These are phyloP conservation scores for Capsicum chinense DNA, from an alignment of 257 asterid species.

Conservation along the genomic window DNA sequence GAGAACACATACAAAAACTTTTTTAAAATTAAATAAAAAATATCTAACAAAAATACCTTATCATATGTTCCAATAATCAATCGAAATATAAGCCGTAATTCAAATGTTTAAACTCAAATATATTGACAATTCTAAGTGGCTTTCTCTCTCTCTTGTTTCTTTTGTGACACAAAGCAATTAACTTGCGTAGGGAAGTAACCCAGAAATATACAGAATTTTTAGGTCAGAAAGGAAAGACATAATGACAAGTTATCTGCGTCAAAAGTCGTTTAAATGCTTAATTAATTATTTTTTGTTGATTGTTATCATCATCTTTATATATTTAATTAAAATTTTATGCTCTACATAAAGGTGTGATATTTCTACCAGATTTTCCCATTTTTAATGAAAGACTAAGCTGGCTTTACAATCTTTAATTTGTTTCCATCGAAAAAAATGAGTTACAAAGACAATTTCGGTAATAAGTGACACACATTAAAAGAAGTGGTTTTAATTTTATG, in stretches of 20 bases:
- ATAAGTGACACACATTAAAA: not conserved
- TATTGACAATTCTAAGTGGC: not conserved
- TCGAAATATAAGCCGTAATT: not conserved
- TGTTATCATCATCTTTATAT: not conserved
- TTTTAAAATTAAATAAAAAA: not conserved
- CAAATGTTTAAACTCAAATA: not conserved
- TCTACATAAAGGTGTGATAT: not conserved
- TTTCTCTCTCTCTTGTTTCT: not conserved
- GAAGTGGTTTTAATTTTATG: not conserved
- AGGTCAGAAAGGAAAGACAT: slow-evolving; percentile 10
- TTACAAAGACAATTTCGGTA: not conserved
- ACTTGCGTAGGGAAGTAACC: slow-evolving; percentile 28
- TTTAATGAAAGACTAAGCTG: not conserved
- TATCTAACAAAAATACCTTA: not conserved
- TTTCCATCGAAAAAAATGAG: not conserved
- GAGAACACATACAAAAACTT: not conserved
- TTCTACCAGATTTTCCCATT: not conserved
- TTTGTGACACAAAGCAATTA: not conserved
- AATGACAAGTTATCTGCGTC: not conserved
- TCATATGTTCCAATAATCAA: not conserved
- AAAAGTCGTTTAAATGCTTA: slow-evolving; percentile 11
- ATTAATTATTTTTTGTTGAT: not conserved
- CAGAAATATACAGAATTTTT: not conserved
- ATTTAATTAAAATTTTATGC: not conserved
- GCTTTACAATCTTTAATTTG: not conserved